Evolutionary conservation across 2,329 filamentous ascomycete genomes (phyloP), one percentile per base, ranked within the genome.

Genomic region (Penicillium brevicompactum): DNA sequence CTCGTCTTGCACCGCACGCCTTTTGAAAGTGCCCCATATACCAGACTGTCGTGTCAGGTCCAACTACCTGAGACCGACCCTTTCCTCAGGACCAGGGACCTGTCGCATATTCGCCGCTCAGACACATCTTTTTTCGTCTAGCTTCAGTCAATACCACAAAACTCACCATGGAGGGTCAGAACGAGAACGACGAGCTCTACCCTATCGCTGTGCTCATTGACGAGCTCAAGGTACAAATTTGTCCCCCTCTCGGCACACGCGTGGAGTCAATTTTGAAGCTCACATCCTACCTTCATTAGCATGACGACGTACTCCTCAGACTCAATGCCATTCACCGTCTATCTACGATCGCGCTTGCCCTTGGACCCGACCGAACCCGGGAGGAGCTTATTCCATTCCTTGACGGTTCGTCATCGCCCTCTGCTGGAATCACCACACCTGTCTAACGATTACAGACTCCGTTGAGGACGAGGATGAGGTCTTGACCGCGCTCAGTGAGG

Each of bases 381-480:
- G 93, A 99, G 71, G 94, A 99, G 82, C 86, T 99, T 72, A 96
- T 99, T 80, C 95, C 95, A 68, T 99, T 99, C 76, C 86, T 99
- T 72, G 95, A 99, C 78, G 94, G 94, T 97, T 81, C 80, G 90
- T 82, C 62, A 57, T 60, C 55, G 47, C 58, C 49, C 46, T 54
- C 46, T 51, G 48, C 18, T 46, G 53, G 56, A 51, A 54, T 53
- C 46, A 60, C 53, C 56, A 49, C 48, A 55, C 42, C 48, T 56
- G 48, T 58, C 62, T 66, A 65, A 70, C 65, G 59, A 30, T 57
- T 63, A 59, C 76, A 99, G 94, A 99, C 79, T 97, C 94, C 49
- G 93, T 99, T 68, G 94, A 99, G 79, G 94, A 99, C 71, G 94
- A 99, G 77, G 94, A 99, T 68, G 94, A 99, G 77, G 95, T 99